Percentiles rank a stretch among this genome's conserved stretches.
These are phyloP conservation scores for Lactuca saligna DNA, from an alignment of 129 eudicot genomes.

Conservation along the genomic window DNA sequence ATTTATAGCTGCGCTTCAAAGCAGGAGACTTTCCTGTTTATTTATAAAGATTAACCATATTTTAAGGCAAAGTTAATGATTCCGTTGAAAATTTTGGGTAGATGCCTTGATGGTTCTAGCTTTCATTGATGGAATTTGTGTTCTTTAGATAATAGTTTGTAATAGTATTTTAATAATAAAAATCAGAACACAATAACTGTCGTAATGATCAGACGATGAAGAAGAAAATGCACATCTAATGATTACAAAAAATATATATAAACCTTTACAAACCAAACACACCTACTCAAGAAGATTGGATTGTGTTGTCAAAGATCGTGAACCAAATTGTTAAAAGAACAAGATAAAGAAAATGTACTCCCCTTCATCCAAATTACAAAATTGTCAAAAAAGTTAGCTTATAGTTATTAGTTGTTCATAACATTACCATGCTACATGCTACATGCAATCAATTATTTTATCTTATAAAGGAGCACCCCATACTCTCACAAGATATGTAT, in stretches of 20 bases:
- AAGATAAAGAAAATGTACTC: neutral
- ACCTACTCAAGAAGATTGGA: neutral
- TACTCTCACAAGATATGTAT: neutral
- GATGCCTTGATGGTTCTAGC: neutral
- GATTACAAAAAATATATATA: no score
- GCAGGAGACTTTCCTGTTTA: neutral
- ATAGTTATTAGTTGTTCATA: neutral
- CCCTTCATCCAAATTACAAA: neutral
- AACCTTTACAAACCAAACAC: neutral
- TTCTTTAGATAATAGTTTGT: neutral
- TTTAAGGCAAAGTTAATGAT: neutral
- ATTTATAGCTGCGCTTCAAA: neutral
- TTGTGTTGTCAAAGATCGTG: neutral
- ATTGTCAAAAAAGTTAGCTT: neutral
- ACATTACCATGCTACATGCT: neutral
- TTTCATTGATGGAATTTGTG: neutral
- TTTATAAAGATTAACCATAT: neutral
- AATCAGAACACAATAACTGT: neutral
- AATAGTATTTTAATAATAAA: neutral
- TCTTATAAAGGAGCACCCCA: no score
- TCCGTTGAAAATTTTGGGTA: neutral
- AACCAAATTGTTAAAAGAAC: neutral
- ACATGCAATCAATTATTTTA: neutral
- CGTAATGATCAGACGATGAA: neutral
- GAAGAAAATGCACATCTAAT: neutral